Evolutionary conservation across 805 yeast species (phyloP).

Genomic region (Yamadazyma sp.): DNA sequence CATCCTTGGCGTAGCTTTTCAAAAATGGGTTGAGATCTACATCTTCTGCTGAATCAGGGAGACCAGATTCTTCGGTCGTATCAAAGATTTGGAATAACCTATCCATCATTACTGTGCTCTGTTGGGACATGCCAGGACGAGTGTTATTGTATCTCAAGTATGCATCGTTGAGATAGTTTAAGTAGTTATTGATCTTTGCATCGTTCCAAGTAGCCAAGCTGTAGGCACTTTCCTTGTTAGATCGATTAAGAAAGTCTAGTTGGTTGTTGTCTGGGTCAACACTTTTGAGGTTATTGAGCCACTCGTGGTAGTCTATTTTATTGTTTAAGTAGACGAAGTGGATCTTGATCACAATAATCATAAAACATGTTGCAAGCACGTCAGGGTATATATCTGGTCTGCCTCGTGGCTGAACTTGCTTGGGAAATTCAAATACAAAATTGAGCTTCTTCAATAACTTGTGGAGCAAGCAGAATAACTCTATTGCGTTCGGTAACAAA

Average conservation of each 20-base stretch:
- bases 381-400: slow-evolving; percentile 31
- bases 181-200: slow-evolving; percentile 43
- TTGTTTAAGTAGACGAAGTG: slow-evolving; percentile 26
- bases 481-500: slow-evolving; percentile 49
- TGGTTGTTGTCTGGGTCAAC: slow-evolving; percentile 4
- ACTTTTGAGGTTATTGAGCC: slow-evolving; percentile 16
- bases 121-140: neutral
- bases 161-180: slow-evolving; percentile 9
- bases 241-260: slow-evolving; percentile 11
- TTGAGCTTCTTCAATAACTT: slow-evolving; percentile 17
- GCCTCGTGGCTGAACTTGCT: neutral
- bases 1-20: slow-evolving; percentile 6
- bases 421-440: slow-evolving; percentile 10
- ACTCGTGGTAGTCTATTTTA: slow-evolving; percentile 14
- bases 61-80: slow-evolving; percentile 14
- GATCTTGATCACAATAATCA: slow-evolving; percentile 31
- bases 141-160: slow-evolving; percentile 1
- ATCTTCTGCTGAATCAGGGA: neutral
- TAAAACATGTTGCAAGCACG: slow-evolving; percentile 29
- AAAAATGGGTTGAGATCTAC: slow-evolving; percentile 4
- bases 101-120: slow-evolving; percentile 26
- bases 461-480: slow-evolving; percentile 39
- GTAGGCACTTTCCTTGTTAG: slow-evolving; percentile 8
- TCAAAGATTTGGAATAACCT: slow-evolving; percentile 34
- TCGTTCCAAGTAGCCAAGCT: slow-evolving; percentile 50